These are phyloP conservation scores for Pterocarpus macrocarpus DNA, from an alignment of 306 rosid species.

Conservation along the genomic window DNA sequence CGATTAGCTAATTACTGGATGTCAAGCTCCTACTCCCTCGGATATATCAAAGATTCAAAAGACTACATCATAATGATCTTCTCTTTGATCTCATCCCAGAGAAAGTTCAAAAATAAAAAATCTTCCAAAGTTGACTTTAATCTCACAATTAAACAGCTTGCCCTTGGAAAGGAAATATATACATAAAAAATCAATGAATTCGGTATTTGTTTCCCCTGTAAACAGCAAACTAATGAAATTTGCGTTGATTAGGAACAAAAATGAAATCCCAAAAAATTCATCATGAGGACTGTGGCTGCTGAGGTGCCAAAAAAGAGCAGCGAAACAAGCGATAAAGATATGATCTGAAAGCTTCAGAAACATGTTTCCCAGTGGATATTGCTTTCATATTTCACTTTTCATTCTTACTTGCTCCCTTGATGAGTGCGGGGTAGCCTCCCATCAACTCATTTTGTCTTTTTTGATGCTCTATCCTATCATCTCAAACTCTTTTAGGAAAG, in stretches of 20 bases:
- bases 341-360: constrained; percentile 26
- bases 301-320: background rate
- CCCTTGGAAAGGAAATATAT: background rate
- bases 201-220: background rate
- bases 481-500: background rate
- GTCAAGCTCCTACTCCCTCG: too few species aligned
- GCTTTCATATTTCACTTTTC: constrained; percentile 29
- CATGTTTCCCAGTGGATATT: constrained; percentile 36
- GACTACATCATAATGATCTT: too few species aligned
- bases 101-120: too few species aligned
- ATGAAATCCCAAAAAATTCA: background rate
- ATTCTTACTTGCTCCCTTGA: background rate
- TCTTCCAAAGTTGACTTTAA: constrained; percentile 29
- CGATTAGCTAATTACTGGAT: too few species aligned
- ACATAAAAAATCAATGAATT: background rate
- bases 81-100: too few species aligned
- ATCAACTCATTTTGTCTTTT: constrained; percentile 31
- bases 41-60: too few species aligned
- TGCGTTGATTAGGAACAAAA: background rate
- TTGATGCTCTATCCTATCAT: constrained; percentile 3
- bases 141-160: background rate
- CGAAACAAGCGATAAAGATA: constrained; percentile 6
- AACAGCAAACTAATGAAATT: background rate
- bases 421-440: background rate
- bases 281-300: constrained; percentile 24